A percentile compares a stretch with the other conserved stretches of the same genome.
These are phyloP conservation scores for Neopestalotiopsis clavispora DNA, from an alignment of 2,329 filamentous ascomycete species.

Conservation along the genomic window DNA sequence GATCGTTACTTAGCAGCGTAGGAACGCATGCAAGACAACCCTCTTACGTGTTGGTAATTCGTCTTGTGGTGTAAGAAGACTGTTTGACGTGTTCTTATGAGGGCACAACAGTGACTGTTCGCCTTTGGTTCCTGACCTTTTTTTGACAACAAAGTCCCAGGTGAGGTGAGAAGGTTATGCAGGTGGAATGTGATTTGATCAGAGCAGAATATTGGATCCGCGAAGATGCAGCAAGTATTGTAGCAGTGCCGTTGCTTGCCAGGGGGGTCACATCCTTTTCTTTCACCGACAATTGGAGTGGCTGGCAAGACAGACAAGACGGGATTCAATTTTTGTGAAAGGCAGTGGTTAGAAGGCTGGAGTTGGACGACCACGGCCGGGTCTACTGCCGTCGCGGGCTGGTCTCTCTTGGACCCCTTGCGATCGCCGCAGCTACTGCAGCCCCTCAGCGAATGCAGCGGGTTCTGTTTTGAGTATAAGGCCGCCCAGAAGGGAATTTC, in stretches of 20 bases:
- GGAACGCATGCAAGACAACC: not conserved
- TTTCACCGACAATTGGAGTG: slow-evolving; percentile 41
- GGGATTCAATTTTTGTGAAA: not conserved
- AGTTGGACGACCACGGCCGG: too few relatives aligned
- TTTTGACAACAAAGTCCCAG: not conserved
- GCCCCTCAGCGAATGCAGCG: slow-evolving; percentile 1
- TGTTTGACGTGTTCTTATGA: not conserved
- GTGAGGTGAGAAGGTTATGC: slow-evolving; percentile 12
- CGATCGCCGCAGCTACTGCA: slow-evolving; percentile 12
- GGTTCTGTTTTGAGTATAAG: slow-evolving; percentile 3
- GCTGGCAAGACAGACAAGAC: slow-evolving; percentile 28
- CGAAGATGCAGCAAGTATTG: not conserved
- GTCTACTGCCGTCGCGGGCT: not conserved
- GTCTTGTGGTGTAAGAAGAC: not conserved
- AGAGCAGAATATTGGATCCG: slow-evolving; percentile 15
- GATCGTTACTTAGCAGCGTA: not conserved
- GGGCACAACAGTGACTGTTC: not conserved
- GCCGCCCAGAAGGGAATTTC: not conserved
- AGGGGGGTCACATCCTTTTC: slow-evolving; percentile 9
- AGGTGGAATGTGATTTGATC: slow-evolving; percentile 9
- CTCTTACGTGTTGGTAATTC: not conserved
- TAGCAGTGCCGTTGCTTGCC: slow-evolving; percentile 11
- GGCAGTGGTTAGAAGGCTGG: too few relatives aligned
- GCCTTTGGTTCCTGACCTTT: not conserved
- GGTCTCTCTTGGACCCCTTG: not conserved